These are phyloP conservation scores for Kodamaea hsintzibuensis DNA, from an alignment of 805 yeast species.

Conservation along the genomic window DNA sequence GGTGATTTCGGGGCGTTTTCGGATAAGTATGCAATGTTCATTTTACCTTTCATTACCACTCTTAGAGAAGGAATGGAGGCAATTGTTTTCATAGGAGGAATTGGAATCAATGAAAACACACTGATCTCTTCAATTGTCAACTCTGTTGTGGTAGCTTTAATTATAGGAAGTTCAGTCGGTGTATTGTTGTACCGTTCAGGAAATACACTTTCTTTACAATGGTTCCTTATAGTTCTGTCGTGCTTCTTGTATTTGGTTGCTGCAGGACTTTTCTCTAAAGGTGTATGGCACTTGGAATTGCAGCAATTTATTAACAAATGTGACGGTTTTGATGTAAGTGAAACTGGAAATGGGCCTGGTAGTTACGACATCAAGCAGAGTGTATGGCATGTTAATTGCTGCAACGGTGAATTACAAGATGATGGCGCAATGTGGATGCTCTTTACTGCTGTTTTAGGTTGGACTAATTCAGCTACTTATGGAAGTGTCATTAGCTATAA, in stretches of 20 bases:
- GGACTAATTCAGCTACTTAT: conserved; percentile 93
- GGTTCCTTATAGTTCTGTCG: conserved; percentile 72
- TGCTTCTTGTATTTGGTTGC: conserved; percentile 82
- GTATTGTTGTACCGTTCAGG: conserved; percentile 73
- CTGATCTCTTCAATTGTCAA: conserved; percentile 49
- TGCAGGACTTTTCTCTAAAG: conserved; percentile 82
- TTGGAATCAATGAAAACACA: conserved; percentile 47
- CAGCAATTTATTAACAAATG: conserved; percentile 74
- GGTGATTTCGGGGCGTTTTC: conserved; percentile 22
- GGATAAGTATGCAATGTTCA: conserved; percentile 67
- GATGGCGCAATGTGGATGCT: conserved; percentile 94
- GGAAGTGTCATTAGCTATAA: conserved; percentile 79
- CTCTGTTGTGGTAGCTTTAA: conserved; percentile 59
- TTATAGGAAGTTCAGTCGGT: conserved; percentile 65
- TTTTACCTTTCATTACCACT: conserved; percentile 83
- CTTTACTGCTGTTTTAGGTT: conserved; percentile 83
- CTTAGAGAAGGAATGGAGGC: conserved; percentile 91
- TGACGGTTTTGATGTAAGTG: conserved; percentile 81
- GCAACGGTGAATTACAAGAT: conserved; percentile 65
- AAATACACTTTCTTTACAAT: conserved; percentile 70
- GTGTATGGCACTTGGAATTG: conserved; percentile 87
- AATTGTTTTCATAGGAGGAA: conserved; percentile 87
- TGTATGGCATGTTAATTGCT: conserved; percentile 94
- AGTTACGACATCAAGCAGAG: conserved; percentile 77
- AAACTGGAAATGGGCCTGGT: conserved; percentile 91